Base-by-base conservation (phyloP, 2,329 filamentous ascomycete genomes). In the Fusarium austroafricanum region DNA sequence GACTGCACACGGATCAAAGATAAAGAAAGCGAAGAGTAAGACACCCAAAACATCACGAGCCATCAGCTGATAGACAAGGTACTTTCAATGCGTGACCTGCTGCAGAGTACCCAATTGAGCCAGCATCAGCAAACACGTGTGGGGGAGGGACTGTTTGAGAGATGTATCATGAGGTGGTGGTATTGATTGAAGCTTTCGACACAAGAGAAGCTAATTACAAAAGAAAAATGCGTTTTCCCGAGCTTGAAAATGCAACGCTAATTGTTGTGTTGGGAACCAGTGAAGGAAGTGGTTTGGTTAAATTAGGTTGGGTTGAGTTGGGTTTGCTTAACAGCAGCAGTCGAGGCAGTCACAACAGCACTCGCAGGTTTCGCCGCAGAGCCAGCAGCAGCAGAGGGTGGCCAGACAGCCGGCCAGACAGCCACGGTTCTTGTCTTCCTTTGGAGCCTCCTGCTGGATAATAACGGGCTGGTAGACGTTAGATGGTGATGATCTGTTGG, bases 311-410 rank as follows among this genome's bases (percentile, higher is more conserved):
- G 21, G 21, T 23, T n/a, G n/a, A n/a, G 43, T 42, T 43, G 28
- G 47, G 33, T 3, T 21, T 28, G 23, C 2, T 75, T 76, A 78
- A 73, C 71, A 80, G 72, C 79, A 81, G 71, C 78, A 80, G 57
- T 78, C 76, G 26, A 80, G 58, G 65, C 79, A 81, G 45, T 82
- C 80, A 29, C 81, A 68, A 65, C 80, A 82, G 72, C 80, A 82
- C 61, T 81, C 79, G 73, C 80, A 82, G 5, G 79, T 78, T 68
- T 82, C 79, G 5, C 80, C 80, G 62, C 80, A 82, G 47, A 82
- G 73, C 79, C 79, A 82, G 62, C 80, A 82, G 73, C 80, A 82
- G 75, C 80, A 82, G 60, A 82, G 67, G 21, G 80, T 77, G 49
- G 80, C 80, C 26, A 82, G 59, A 67, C 79, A 23, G 21, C 21